Conservation (phyloP, 148 eudicot species). For the Arbutus unedo region DNA sequence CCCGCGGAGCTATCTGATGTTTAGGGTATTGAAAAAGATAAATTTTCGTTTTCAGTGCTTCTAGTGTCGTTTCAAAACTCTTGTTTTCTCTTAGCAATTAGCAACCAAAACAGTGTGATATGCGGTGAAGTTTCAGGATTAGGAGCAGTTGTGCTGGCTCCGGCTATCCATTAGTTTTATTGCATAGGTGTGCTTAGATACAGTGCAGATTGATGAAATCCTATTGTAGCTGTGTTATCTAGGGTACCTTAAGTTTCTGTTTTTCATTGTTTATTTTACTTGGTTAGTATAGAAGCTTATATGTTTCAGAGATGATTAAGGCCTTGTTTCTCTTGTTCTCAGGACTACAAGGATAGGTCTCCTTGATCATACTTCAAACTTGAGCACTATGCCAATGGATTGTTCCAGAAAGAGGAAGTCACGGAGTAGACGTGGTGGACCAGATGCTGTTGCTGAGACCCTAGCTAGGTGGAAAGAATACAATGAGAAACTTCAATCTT, state of each 20-base stretch:
- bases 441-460: conserved; percentile 42
- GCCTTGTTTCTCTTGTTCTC: conserved; percentile 9
- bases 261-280: background rate
- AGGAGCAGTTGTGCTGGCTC: background rate
- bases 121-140: background rate
- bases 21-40: background rate
- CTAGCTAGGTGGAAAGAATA: conserved; percentile 75
- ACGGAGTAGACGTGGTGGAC: conserved; percentile 43
- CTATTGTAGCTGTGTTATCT: background rate
- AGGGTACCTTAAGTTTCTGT: background rate
- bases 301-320: background rate
- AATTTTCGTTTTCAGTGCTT: background rate
- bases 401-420: conserved; percentile 52
- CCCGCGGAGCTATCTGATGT: background rate
- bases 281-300: background rate
- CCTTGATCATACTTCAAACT: conserved; percentile 26
- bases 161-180: background rate
- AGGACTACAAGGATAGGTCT: conserved; percentile 37
- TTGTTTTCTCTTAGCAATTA: background rate
- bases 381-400: conserved; percentile 28
- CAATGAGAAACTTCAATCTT: conserved; percentile 33
- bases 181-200: background rate
- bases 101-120: background rate
- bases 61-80: background rate
- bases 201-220: background rate